Base-by-base conservation (phyloP, 805 yeast genomes). In the Wickerhamiella siamensis region DNA sequence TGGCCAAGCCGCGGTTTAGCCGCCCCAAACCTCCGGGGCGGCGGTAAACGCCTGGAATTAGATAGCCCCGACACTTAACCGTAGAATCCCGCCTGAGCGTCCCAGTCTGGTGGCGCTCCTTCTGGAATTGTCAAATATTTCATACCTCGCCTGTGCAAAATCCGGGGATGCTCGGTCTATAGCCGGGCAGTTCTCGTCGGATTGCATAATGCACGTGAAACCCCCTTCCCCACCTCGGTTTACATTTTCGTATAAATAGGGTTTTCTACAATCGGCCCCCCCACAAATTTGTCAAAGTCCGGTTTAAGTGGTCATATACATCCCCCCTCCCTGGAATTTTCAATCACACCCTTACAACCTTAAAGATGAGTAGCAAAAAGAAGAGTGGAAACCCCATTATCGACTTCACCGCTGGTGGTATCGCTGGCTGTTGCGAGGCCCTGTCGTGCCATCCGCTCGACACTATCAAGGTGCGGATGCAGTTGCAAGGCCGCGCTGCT, bases 341-440 rank as follows among this genome's bases (percentile, higher is more conserved):
- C n/a, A n/a, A n/a, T n/a, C n/a, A n/a, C n/a, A n/a, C n/a, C n/a
- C n/a, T n/a, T n/a, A n/a, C 33, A 31, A 5, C 9, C 16, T 6
- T 6, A 17, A 41, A 17, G 6, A 48, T 42, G 47, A 45, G 48
- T 34, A 19, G 34, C 12, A 51, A 51, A 21, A 49, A 48, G 43
- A 51, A 51, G 45, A 49, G 51, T 34, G 56, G 54, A 35, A 49
- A 49, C 43, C 52, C 54, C 34, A 27, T 52, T 19, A 44, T 60
- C 26, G 63, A 60, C 46, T 51, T 60, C 46, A 69, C 83, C 38
- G 91, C 96, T 27, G 98, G 98, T 53, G 98, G 98, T 55, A 77
- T 88, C 5, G 98, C 98, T 12, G 98, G 98, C 45, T 69, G 88
- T 46, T 83, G 87, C 58, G 98, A 88, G 69, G 98, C 97, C n/a